Evolutionary conservation across 225 moss, liverwort and hornwort species (phyloP).

Genomic region (Physcomitrellopsis africana): DNA sequence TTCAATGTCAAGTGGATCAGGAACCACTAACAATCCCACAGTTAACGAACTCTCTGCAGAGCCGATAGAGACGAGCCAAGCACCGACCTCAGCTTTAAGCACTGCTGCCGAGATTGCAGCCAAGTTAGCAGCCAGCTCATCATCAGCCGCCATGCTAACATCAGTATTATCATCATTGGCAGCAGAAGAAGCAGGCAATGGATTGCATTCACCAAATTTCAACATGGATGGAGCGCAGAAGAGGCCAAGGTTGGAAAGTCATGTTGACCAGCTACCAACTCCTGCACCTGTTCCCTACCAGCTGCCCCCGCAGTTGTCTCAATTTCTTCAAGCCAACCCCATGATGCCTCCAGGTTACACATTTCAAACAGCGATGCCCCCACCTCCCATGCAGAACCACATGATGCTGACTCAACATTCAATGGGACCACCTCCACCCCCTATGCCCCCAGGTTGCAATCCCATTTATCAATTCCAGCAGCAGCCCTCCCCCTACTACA

Average conservation of each 20-base stretch:
- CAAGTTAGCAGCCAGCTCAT: slow-evolving; percentile 84
- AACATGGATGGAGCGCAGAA: slow-evolving; percentile 69
- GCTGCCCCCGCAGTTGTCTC: slow-evolving; percentile 75
- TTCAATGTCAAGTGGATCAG: slow-evolving; percentile 41
- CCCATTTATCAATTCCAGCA: slow-evolving; percentile 74
- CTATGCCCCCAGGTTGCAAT: slow-evolving; percentile 75
- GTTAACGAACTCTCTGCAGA: slow-evolving; percentile 58
- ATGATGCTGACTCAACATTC: slow-evolving; percentile 70
- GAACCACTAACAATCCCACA: slow-evolving; percentile 33
- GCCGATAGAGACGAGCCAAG: slow-evolving; percentile 55
- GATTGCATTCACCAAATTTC: slow-evolving; percentile 49
- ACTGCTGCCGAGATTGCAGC: slow-evolving; percentile 95
- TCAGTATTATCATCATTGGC: slow-evolving; percentile 94
- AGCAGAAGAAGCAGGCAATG: slow-evolving; percentile 79
- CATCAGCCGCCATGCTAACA: slow-evolving; percentile 93
- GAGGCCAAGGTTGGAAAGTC: slow-evolving; percentile 68
- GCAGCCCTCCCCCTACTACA: slow-evolving; percentile 78
- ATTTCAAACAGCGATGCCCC: slow-evolving; percentile 70
- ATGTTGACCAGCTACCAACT: slow-evolving; percentile 46
- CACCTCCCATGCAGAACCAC: slow-evolving; percentile 76
- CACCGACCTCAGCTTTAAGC: slow-evolving; percentile 48
- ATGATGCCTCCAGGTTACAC: slow-evolving; percentile 66
- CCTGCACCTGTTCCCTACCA: slow-evolving; percentile 63
- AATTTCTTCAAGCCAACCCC: slow-evolving; percentile 58
- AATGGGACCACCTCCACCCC: slow-evolving; percentile 75